Percentiles rank a stretch among this genome's conserved stretches.
Evolutionary conservation across 2,329 filamentous ascomycete genomes (phyloP).

Genomic region (Diaporthe ampelina): DNA sequence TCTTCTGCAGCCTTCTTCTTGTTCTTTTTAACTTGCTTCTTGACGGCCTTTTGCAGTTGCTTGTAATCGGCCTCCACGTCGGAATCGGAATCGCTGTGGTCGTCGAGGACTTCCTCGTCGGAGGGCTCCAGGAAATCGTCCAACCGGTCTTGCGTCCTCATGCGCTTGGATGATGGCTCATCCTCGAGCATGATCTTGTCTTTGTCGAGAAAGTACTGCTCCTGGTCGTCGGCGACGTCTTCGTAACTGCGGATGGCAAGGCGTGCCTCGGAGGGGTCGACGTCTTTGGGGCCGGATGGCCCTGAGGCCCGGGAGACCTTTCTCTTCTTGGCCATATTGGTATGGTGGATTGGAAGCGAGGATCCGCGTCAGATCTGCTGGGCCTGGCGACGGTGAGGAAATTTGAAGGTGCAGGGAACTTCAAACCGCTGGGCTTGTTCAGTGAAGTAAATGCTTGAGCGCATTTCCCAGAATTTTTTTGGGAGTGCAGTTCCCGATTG

Average conservation of each 20-base stretch:
- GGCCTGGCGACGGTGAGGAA: background rate
- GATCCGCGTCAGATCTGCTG: background rate
- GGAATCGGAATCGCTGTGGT: conserved; percentile 45
- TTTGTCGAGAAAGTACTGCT: conserved; percentile 89
- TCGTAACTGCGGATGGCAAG: conserved; percentile 77
- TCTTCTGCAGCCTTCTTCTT: conserved; percentile 69
- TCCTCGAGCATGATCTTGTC: conserved; percentile 92
- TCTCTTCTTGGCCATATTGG: conserved; percentile 75
- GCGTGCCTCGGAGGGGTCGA: conserved; percentile 71
- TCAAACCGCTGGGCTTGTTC: conserved; percentile 1
- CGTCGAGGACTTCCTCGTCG: conserved; percentile 69
- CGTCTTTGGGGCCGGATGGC: conserved; percentile 66
- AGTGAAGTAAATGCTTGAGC: background rate
- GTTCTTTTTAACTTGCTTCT: conserved; percentile 50
- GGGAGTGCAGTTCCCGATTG: conserved; percentile 16
- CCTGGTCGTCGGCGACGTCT: conserved; percentile 93
- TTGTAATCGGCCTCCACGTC: conserved; percentile 45
- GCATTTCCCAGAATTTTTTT: conserved; percentile 32
- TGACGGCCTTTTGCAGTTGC: conserved; percentile 40
- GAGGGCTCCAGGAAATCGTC: conserved; percentile 71
- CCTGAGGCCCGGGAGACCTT: conserved; percentile 72
- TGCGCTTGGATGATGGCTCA: conserved; percentile 81
- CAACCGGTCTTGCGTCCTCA: conserved; percentile 78
- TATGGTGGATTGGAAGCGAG: background rate
- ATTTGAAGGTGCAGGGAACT: background rate